phyloP scores from a whole-genome alignment of 345 rosid genomes.

The Brassica cretica region DNA sequence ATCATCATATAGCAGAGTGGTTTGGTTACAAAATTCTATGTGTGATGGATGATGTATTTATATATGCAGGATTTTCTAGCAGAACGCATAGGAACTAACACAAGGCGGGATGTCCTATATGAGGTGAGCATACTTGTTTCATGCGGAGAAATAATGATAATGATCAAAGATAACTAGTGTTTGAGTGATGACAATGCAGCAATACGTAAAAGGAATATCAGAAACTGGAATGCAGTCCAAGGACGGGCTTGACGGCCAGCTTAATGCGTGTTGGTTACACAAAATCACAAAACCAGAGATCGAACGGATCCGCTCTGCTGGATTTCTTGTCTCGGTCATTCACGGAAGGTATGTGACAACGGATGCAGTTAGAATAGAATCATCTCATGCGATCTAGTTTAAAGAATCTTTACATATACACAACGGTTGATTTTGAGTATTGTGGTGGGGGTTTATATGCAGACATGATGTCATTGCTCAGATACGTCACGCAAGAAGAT shows the following conservation, averaged over 20 bases:
- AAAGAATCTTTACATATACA: background rate
- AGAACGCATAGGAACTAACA: constrained; percentile 60
- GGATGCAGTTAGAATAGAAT: background rate
- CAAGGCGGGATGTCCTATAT: constrained; percentile 72
- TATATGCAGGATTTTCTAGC: constrained; percentile 57
- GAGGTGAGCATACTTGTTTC: constrained; percentile 48
- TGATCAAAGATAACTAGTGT: no score
- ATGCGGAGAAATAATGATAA: background rate
- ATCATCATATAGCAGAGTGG: background rate
- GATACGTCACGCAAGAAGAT: constrained; percentile 73
- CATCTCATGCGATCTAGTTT: background rate
- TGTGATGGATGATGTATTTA: background rate
- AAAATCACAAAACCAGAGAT: constrained; percentile 62
- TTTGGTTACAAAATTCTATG: background rate
- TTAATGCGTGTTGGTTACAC: constrained; percentile 95
- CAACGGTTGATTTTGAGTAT: background rate
- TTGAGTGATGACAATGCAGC: constrained; percentile 44
- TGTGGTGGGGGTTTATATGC: constrained; percentile 22
- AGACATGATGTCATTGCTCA: constrained; percentile 95
- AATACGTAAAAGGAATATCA: constrained; percentile 92
- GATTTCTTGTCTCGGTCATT: constrained; percentile 87
- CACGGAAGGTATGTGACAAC: constrained; percentile 76
- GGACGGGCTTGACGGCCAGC: constrained; percentile 83
- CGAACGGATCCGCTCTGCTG: constrained; percentile 61
- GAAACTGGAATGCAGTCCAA: constrained; percentile 87